These are phyloP conservation scores for Iris macrosiphon DNA, from an alignment of 106 monocot species.

Conservation along the genomic window DNA sequence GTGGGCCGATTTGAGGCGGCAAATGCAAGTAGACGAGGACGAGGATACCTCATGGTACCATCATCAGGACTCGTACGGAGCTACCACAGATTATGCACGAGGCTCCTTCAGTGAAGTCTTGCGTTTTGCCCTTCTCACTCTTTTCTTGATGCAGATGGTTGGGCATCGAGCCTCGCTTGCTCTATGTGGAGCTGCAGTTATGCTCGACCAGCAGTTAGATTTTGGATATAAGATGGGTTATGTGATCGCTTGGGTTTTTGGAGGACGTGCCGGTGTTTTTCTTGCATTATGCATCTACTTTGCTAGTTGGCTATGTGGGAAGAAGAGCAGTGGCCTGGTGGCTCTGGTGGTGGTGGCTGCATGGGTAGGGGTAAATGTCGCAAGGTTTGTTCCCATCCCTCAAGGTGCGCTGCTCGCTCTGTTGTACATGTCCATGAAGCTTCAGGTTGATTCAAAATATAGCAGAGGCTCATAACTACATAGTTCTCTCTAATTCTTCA, in stretches of 20 bases:
- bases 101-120: conserved; percentile 39
- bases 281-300: conserved; percentile 50
- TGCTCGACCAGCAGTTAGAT: conserved; percentile 57
- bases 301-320: conserved; percentile 70
- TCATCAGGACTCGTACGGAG: conserved; percentile 8
- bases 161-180: conserved; percentile 39
- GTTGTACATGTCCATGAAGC: conserved; percentile 76
- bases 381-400: conserved; percentile 45
- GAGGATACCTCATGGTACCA: conserved; percentile 11
- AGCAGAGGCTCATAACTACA: too few species aligned
- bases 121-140: conserved; percentile 34
- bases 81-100: conserved; percentile 16
- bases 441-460: conserved; percentile 34
- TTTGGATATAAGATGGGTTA: conserved; percentile 71
- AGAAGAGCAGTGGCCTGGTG: conserved; percentile 56
- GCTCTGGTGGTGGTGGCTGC: conserved; percentile 45
- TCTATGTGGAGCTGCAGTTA: conserved; percentile 22
- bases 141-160: conserved; percentile 43
- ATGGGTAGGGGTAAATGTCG: conserved; percentile 55
- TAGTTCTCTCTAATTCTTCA: too few species aligned
- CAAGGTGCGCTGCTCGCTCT: conserved; percentile 69
- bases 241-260: conserved; percentile 47
- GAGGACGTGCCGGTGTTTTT: conserved; percentile 50
- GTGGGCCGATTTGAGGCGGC: conserved; percentile 49
- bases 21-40: conserved; percentile 17